phyloP scores from a whole-genome alignment of 768 basidiomycete genomes.

The Chlorophyllum brunneum region DNA sequence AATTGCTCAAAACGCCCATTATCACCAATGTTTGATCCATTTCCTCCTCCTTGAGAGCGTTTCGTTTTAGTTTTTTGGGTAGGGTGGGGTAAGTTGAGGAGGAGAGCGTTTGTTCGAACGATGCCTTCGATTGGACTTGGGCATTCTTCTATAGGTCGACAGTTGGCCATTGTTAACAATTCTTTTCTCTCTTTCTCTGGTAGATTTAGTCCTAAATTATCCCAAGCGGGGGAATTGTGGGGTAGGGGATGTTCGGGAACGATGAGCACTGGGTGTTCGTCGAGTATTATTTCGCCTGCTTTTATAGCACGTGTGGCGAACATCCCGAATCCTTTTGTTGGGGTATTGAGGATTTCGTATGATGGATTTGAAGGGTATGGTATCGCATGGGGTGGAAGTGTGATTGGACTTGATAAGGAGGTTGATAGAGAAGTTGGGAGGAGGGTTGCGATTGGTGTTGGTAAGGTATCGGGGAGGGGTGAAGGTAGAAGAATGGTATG shows the following conservation, averaged over 20 bases:
- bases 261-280: constrained; percentile 39
- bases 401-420: background rate
- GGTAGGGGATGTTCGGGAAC: constrained; percentile 29
- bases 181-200: constrained; percentile 21
- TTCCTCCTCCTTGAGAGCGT: constrained; percentile 19
- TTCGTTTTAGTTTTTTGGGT: background rate
- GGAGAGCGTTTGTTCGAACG: constrained; percentile 38
- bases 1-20: constrained; percentile 23
- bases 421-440: background rate
- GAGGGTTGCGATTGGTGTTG: constrained; percentile 10
- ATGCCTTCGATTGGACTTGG: constrained; percentile 36
- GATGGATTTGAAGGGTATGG: constrained; percentile 11
- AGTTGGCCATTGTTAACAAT: constrained; percentile 30
- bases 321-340: constrained; percentile 31
- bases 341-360: constrained; percentile 23
- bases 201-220: constrained; percentile 26
- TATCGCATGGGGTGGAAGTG: background rate
- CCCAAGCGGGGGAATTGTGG: constrained; percentile 24
- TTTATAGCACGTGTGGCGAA: constrained; percentile 31
- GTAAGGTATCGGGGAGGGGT: background rate
- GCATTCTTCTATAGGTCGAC: constrained; percentile 28
- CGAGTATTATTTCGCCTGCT: constrained; percentile 29
- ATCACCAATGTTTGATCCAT: constrained; percentile 17
- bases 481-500: constrained; percentile 9
- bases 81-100: constrained; percentile 27